Percentiles rank a stretch among this genome's conserved stretches.
Evolutionary conservation across 805 yeast species (phyloP).

Genomic region (Nakazawaea wyomingensis): DNA sequence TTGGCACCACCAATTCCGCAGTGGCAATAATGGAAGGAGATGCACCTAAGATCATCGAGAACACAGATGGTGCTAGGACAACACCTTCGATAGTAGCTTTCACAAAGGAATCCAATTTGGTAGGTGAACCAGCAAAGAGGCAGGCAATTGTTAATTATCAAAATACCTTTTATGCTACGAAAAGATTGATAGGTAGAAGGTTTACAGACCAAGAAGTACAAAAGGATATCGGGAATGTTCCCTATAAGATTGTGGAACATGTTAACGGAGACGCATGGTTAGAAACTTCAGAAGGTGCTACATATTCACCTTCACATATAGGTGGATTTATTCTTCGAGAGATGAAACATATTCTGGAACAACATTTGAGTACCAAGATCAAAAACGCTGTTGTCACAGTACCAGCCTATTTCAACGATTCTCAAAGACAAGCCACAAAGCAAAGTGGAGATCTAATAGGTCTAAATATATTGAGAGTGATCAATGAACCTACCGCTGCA

Average conservation of each 20-base stretch:
- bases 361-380: conserved; percentile 68
- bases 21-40: conserved; percentile 82
- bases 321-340: conserved; percentile 90
- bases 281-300: conserved; percentile 73
- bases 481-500: conserved; percentile 88
- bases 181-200: conserved; percentile 91
- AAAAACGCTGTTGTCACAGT: conserved; percentile 89
- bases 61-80: conserved; percentile 71
- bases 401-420: conserved; percentile 85
- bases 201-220: conserved; percentile 87
- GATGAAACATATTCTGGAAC: conserved; percentile 94
- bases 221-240: conserved; percentile 81
- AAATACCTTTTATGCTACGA: conserved; percentile 91
- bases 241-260: conserved; percentile 88
- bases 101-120: conserved; percentile 86
- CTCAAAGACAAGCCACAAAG: conserved; percentile 88
- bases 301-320: conserved; percentile 91
- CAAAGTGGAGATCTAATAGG: conserved; percentile 96
- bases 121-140: conserved; percentile 93
- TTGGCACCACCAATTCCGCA: conserved; percentile 88
- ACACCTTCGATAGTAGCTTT: conserved; percentile 95
- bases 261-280: conserved; percentile 95
- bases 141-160: conserved; percentile 94
- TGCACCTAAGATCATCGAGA: conserved; percentile 72
- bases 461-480: conserved; percentile 77